A percentile compares a stretch with the other conserved stretches of the same genome.
These are phyloP conservation scores for Solanum peruvianum DNA, from an alignment of 257 asterid genomes.

Conservation along the genomic window DNA sequence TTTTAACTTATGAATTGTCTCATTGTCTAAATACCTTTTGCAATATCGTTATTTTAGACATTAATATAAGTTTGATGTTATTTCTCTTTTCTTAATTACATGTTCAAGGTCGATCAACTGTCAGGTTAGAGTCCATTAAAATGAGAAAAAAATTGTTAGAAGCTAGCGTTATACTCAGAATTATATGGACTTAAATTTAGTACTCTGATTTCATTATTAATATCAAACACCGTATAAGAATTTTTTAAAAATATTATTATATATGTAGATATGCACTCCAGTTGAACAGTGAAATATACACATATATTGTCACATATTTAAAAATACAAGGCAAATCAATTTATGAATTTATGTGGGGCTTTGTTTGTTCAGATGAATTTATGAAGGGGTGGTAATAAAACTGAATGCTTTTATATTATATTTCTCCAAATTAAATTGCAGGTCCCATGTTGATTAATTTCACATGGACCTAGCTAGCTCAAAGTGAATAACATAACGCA, in stretches of 20 bases:
- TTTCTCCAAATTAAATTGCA: neutral
- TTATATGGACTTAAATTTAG: too few species aligned
- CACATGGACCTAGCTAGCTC: neutral
- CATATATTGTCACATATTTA: neutral
- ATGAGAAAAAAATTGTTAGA: too few species aligned
- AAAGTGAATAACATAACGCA: neutral
- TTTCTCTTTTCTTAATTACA: too few species aligned
- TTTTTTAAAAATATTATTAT: neutral
- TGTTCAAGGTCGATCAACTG: fast-evolving
- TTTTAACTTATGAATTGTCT: neutral
- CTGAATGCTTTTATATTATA: neutral
- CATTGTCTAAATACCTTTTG: neutral
- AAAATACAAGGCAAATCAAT: neutral
- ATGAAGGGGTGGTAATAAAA: neutral
- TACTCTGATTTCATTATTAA: too few species aligned
- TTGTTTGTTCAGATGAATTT: neutral
- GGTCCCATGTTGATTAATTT: neutral
- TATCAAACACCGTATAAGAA: too few species aligned
- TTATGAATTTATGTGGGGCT: neutral
- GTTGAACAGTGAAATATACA: neutral
- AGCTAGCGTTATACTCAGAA: too few species aligned
- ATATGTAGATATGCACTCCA: neutral
- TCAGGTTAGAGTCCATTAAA: fast-evolving
- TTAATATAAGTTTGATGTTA: fast-evolving
- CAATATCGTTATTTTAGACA: neutral